Evolutionary conservation across 148 eudicot genomes (phyloP).

Genomic region (Chenopodium suecicum): DNA sequence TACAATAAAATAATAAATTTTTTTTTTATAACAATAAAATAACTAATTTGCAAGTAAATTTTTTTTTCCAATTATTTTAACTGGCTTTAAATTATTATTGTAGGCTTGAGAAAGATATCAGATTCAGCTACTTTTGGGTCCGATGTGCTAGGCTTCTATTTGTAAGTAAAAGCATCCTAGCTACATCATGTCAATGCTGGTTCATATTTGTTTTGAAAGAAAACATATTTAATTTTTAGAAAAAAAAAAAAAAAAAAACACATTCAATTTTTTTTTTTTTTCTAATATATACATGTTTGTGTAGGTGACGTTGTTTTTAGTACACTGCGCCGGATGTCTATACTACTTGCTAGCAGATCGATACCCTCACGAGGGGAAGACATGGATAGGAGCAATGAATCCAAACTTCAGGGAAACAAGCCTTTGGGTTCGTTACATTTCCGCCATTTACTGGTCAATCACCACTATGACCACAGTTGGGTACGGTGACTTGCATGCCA

Average conservation of each 20-base stretch:
- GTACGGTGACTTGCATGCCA: constrained; percentile 88
- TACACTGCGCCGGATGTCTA: constrained; percentile 81
- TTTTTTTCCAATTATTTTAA: not conserved
- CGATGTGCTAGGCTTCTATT: constrained; percentile 73
- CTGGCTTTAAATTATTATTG: not conserved
- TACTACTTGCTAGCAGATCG: constrained; percentile 69
- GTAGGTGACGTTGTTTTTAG: constrained; percentile 72
- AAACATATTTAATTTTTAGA: too few species aligned
- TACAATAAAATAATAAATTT: too few species aligned
- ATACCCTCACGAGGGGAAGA: constrained; percentile 68
- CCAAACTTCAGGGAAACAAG: constrained; percentile 67
- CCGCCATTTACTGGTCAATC: constrained; percentile 83
- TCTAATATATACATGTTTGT: not conserved
- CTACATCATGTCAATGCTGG: too few species aligned
- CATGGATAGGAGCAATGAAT: constrained; percentile 68
- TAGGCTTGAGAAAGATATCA: constrained; percentile 93
- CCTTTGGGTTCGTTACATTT: constrained; percentile 58
- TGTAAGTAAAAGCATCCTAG: constrained; percentile 40
- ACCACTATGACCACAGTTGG: constrained; percentile 89
- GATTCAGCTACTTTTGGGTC: constrained; percentile 86
- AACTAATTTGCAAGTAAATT: too few species aligned
- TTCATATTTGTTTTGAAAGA: not conserved
- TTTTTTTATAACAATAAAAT: too few species aligned
- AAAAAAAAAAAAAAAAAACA: too few species aligned
- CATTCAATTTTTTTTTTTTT: too few species aligned